Base-by-base conservation (phyloP, 225 moss, liverwort and hornwort genomes). In the Neckera pumila region DNA sequence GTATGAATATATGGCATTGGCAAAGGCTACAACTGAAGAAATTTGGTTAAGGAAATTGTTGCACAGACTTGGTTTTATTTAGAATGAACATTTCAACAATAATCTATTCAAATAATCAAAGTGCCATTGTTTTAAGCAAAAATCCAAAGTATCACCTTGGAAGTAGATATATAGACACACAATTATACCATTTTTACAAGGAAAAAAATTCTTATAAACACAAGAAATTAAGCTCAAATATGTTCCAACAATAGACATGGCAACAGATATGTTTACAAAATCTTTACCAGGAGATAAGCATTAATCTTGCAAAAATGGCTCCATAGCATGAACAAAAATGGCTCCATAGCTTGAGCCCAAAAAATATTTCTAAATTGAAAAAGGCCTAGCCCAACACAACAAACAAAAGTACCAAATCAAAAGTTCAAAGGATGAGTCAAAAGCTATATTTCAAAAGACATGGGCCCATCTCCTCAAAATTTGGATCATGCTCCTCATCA, bases 211-310 rank as follows among this genome's bases (percentile, higher is more conserved):
- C 12, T 67, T 42, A 4, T 6, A 5, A 53, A 53, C 1, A 15
- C 0, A 71, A 71, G 42, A 71, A 42, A 71, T 42, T 42, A 1
- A 42, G 1, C 15, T 42, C 13, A 3, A 42, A 71, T 12, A 26
- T 27, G 2, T 15, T 71, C 5, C 27, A 42, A 42, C 9, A 2
- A 1, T 0, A 3, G 0, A 71, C 3, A 42, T 42, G 15, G 9
- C 3, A 26, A 1, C 2, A 26, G 1, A 42, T 28, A 42, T 71
- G 5, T 64, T 64, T 9, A 9, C 5, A 8, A 64, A 64, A 64
- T 5, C 17, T 2, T 64, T 64, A 64, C 1, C 3, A 1, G 26
- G 3, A 27, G 9, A 27, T 12, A 71, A 15, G 0, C 15, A 71
- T 42, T 26, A 26, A 28, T 14, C 14, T 61, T 3, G 2, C 12